Conservation (phyloP, 768 basidiomycete species). For the Calocybe gangraenosa region DNA sequence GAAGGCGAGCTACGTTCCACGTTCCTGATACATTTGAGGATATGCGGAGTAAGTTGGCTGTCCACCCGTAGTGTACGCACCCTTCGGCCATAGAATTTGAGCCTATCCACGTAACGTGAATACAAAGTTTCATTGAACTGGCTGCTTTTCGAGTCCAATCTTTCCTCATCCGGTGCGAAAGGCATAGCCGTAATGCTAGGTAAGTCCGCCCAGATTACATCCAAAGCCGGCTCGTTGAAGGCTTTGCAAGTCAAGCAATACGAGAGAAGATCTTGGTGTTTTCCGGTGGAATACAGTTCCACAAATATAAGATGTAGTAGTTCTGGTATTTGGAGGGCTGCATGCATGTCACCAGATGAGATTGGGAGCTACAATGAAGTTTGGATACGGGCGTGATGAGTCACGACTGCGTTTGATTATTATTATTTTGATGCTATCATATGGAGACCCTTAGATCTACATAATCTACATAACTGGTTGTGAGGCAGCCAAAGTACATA, state of each 20-base stretch:
- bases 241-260: slow-evolving; percentile 7
- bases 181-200: slow-evolving; percentile 3
- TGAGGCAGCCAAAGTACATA: too few relatives aligned
- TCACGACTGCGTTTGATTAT: too few relatives aligned
- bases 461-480: too few relatives aligned
- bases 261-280: slow-evolving; percentile 3
- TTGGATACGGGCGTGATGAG: too few relatives aligned
- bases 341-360: too few relatives aligned
- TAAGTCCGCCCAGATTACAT: slow-evolving; percentile 5
- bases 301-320: slow-evolving; percentile 3
- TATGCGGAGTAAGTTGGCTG: slow-evolving; percentile 2
- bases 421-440: too few relatives aligned
- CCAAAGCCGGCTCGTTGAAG: slow-evolving; percentile 8
- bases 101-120: slow-evolving; percentile 2
- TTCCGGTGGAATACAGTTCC: too few relatives aligned
- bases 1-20: neutral
- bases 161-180: slow-evolving; percentile 1
- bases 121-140: neutral
- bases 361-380: too few relatives aligned
- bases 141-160: neutral
- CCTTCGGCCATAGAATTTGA: slow-evolving; percentile 10
- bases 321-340: slow-evolving; percentile 7
- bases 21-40: slow-evolving; percentile 1
- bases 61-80: slow-evolving; percentile 4
- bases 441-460: too few relatives aligned